Base-by-base conservation (phyloP, 2,329 filamentous ascomycete species). In the Neonectria magnoliae region DNA sequence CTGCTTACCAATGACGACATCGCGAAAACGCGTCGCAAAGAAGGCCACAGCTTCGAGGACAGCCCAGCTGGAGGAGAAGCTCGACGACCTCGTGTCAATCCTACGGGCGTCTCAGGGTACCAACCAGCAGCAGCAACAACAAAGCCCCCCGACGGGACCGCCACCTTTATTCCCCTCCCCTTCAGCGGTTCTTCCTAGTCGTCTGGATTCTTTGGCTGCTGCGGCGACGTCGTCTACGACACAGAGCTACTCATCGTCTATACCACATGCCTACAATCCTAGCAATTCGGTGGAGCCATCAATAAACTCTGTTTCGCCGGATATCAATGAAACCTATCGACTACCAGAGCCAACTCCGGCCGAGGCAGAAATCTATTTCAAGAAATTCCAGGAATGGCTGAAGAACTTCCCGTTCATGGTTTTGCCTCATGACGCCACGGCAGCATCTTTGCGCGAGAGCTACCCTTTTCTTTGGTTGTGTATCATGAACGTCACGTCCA, bases 401-500 rank as follows among this genome's bases (percentile, higher is more conserved):
- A 74, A 71, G 1, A 80, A 78, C 54, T 81, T 85, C 18, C 84
- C 85, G 0, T 83, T 84, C 55, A 75, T 85, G 50, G 73, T 81
- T 48, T 66, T 87, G 0, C 75, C 79, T 0, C 62, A 76, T 0
- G 73, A 76, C 16, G 76, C 77, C 54, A 80, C 78, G 0, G 79
- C 82, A 3, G 71, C 76, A 38, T 66, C 75, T n/a, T 74, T 88
- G 1, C 79, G 74, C 2, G 71, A 71, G 9, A 74, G 80, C 18
- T 74, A 78, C 3, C 85, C 87, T 0, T 86, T 86, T 54, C 69
- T 87, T 5, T 87, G 83, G 81, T 69, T 85, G 9, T 81, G 80
- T 38, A 84, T 88, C 51, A 79, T 83, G 70, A 78, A 83, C 42
- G 72, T 85, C 10, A 81, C 82, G 2, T 80, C 79, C 47, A 82